Conservation (phyloP, 371 early-diverging fungal species). For the Mucor lusitanicus region DNA sequence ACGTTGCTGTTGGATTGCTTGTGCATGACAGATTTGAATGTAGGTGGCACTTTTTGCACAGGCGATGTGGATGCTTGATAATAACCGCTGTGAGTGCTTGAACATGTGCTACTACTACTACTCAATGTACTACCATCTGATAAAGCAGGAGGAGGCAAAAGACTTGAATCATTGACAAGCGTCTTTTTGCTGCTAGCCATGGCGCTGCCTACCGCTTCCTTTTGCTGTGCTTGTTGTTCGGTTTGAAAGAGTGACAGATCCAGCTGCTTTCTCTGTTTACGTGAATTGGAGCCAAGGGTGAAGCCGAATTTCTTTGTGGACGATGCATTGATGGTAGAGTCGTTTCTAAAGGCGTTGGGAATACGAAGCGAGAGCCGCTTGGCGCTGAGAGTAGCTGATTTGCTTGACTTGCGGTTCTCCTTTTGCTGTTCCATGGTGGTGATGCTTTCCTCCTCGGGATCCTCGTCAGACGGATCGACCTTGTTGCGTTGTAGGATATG, state of each 20-base stretch:
- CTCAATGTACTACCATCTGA: constrained; percentile 49
- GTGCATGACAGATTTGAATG: constrained; percentile 9
- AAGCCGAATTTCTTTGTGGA: constrained; percentile 35
- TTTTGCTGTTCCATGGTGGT: not conserved
- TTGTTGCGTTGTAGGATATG: constrained; percentile 31
- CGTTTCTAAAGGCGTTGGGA: constrained; percentile 25
- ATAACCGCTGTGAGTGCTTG: constrained; percentile 13
- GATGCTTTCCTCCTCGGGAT: constrained; percentile 7
- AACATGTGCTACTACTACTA: constrained; percentile 35
- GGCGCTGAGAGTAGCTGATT: constrained; percentile 24
- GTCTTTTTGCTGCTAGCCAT: not conserved
- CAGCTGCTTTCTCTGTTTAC: constrained; percentile 42
- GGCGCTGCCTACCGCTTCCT: not conserved
- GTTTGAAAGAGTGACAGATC: constrained; percentile 40
- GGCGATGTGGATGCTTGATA: not conserved
- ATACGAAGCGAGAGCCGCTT: constrained; percentile 44
- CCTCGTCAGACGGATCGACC: constrained; percentile 24
- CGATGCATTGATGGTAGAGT: constrained; percentile 4
- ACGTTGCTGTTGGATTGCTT: constrained; percentile 4
- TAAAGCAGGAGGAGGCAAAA: constrained; percentile 31
- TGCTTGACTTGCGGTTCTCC: constrained; percentile 1
- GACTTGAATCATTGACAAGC: constrained; percentile 5
- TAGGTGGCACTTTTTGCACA: not conserved
- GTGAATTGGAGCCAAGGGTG: constrained; percentile 27
- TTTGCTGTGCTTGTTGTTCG: constrained; percentile 7